Base-by-base conservation (phyloP, 2,329 filamentous ascomycete species). In the Colletotrichum endophyticum region DNA sequence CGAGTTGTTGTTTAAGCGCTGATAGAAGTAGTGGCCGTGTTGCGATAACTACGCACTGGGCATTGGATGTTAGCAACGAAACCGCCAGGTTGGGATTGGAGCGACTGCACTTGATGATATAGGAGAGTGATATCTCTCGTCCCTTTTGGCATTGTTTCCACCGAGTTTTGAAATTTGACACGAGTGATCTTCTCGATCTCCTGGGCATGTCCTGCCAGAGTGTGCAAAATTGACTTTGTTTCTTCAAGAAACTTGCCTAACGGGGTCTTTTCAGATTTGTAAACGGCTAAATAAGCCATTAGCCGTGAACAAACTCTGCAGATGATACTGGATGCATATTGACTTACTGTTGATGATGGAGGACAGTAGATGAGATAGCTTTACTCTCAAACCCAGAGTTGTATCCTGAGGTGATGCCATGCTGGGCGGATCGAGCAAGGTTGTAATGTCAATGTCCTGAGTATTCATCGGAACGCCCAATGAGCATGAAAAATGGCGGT, bases 401-500 rank as follows among this genome's bases (percentile, higher is more conserved):
- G 81, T 81, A 49, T 85, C 82, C 9, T 79, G 77, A 57, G 80
- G 82, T 0, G 83, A 81, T 7, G 78, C 78, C 0, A 78, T 73
- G 2, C 79, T 81, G 1, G 81, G 80, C 5, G 81, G 79, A 28
- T 82, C 80, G 3, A 84, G 78, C 15, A 59, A 22, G 1, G 66
- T 73, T 6, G 82, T 84, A 19, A 87, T 86, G n/a, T 86, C 85
- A 66, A 79, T 80, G 56, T 87, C 85, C n/a, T 83, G 82, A 0
- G 82, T 83, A 1, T 81, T 82, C 81, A 85, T 85, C 1, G 85
- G 85, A 7, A 85, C 70, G 2, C 85, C 85, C 1, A 86, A 11
- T 0, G 85, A 86, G 1, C 83, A 84, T 0, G 84, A 86, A 44
- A 87, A 84, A 27, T 87, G 83, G 0, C 83, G 80, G 30, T 87